These are phyloP conservation scores for Amylocarpus encephaloides DNA, from an alignment of 2,329 filamentous ascomycete genomes.

Conservation along the genomic window DNA sequence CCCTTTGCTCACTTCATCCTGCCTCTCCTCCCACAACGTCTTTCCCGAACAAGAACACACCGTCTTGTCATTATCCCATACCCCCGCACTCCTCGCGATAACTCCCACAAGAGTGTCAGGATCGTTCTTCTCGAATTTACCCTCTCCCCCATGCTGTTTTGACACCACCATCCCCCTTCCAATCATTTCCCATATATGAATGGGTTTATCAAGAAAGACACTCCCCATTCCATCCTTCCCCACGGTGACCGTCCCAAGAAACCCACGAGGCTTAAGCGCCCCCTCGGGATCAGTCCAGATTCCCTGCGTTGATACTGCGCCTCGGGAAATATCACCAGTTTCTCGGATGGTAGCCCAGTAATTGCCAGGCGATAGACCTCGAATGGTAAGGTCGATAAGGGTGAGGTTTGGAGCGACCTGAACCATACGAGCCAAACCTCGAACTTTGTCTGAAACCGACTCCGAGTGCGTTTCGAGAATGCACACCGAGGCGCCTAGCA, in stretches of 20 bases:
- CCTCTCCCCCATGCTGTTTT: slow-evolving; percentile 53
- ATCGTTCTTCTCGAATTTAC: slow-evolving; percentile 62
- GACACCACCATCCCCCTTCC: slow-evolving; percentile 87
- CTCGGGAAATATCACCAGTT: slow-evolving; percentile 78
- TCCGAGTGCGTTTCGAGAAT: slow-evolving; percentile 81
- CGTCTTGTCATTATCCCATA: slow-evolving; percentile 98
- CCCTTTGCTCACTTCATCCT: slow-evolving; percentile 80
- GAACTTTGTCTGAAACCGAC: slow-evolving; percentile 59
- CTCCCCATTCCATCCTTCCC: slow-evolving; percentile 68
- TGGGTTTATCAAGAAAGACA: slow-evolving; percentile 72
- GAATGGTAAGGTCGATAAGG: slow-evolving; percentile 79
- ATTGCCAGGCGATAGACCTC: slow-evolving; percentile 70
- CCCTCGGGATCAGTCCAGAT: slow-evolving; percentile 57
- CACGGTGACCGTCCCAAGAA: slow-evolving; percentile 71
- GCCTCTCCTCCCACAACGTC: slow-evolving; percentile 95
- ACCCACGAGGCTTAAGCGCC: slow-evolving; percentile 45
- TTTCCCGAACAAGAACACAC: slow-evolving; percentile 97
- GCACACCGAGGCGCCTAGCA: slow-evolving; percentile 73
- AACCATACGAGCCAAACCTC: slow-evolving; percentile 88
- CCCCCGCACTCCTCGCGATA: slow-evolving; percentile 90
- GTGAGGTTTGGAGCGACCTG: slow-evolving; percentile 75
- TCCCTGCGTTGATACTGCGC: slow-evolving; percentile 73
- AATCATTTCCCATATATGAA: slow-evolving; percentile 95
- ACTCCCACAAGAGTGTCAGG: slow-evolving; percentile 84
- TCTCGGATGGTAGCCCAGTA: slow-evolving; percentile 83